Base-by-base conservation (phyloP, 2,329 filamentous ascomycete species). In the Celoporthe dispersa region DNA sequence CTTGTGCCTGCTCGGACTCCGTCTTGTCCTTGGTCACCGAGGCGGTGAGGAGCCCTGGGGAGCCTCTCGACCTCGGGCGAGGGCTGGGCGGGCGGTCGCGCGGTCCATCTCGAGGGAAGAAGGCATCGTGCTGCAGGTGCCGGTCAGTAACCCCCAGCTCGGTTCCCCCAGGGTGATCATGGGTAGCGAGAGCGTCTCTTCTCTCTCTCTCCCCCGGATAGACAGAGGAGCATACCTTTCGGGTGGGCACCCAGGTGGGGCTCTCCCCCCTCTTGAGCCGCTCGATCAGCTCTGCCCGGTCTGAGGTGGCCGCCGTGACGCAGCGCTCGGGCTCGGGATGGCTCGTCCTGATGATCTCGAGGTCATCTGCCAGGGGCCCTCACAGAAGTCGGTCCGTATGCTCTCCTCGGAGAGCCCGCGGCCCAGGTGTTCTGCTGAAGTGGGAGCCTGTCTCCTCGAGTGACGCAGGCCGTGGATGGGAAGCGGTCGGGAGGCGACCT, bases 231-330 rank as follows among this genome's bases (percentile, higher is more conserved):
- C 83, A 67, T 81, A 89, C 91, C 84, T 87, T 86, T 75, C 86
- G 86, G 77, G 85, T 88, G 37, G 89, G 87, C 53, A 90, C 84
- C 93, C 93, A 96, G 5, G 89, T 88, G 51, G 92, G 91, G 76
- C 89, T 92, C 80, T 94, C 90, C 41, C 89, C 90, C 79, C 88
- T 89, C 82, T 98, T 98, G 74, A 98, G 86, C 73, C 91, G 87
- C 80, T 94, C 88, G 69, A 98, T 98, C 75, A 97, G 83, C 79
- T 94, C 91, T 69, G 89, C 89, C 73, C 94, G 87, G 78, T 94
- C 90, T 25, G 84, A 85, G 48, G 83, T 84, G 44, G 44, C 44
- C 16, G 81, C 73, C 9, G 67, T 66, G n/a, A 73, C 75, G 11
- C 75, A 70, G 7, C 70, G 60, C 41, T 77, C 76, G 31, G 74